Evolutionary conservation across 192 early-diverging fungal genomes (phyloP).

Genomic region (Coemansia sp.): DNA sequence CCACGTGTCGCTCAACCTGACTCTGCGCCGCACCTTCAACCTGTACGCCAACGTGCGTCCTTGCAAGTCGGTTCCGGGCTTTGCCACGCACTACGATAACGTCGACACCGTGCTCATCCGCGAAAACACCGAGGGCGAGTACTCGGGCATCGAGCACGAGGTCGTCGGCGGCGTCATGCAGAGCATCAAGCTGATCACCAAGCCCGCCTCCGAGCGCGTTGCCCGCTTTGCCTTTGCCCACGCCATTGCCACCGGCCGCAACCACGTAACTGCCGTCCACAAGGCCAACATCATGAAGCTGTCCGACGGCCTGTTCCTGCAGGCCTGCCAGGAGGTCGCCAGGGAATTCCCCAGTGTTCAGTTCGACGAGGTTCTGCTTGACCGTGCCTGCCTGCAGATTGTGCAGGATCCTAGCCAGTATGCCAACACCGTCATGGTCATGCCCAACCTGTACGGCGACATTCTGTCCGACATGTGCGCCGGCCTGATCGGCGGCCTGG

Average conservation of each 20-base stretch:
- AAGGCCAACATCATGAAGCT: slow-evolving; percentile 98
- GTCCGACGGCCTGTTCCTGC: slow-evolving; percentile 96
- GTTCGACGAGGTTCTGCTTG: slow-evolving; percentile 88
- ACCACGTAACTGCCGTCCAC: slow-evolving; percentile 95
- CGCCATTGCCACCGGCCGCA: slow-evolving; percentile 82
- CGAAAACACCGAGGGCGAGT: slow-evolving; percentile 99
- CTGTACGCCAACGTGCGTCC: slow-evolving; percentile 98
- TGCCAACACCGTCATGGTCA: slow-evolving; percentile 95
- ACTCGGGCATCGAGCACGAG: slow-evolving; percentile 97
- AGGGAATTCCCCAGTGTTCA: slow-evolving; percentile 88
- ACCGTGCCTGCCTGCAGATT: slow-evolving; percentile 93
- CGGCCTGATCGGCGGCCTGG: slow-evolving; percentile 96
- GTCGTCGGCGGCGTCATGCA: slow-evolving; percentile 97
- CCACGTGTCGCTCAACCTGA: slow-evolving; percentile 93
- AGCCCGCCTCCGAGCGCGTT: slow-evolving; percentile 86
- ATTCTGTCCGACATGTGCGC: slow-evolving; percentile 97
- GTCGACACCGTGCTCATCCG: slow-evolving; percentile 98
- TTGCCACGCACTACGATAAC: slow-evolving; percentile 92
- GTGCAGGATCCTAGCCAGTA: slow-evolving; percentile 90
- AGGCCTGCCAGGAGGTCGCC: slow-evolving; percentile 87
- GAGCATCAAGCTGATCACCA: slow-evolving; percentile 99
- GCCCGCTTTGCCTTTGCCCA: slow-evolving; percentile 95
- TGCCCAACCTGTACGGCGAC: slow-evolving; percentile 99
- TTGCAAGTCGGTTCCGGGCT: slow-evolving; percentile 95
- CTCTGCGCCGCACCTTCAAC: slow-evolving; percentile 90